phyloP scores from a whole-genome alignment of 352 stramenopile species.

The Globisporangium yorkense region DNA sequence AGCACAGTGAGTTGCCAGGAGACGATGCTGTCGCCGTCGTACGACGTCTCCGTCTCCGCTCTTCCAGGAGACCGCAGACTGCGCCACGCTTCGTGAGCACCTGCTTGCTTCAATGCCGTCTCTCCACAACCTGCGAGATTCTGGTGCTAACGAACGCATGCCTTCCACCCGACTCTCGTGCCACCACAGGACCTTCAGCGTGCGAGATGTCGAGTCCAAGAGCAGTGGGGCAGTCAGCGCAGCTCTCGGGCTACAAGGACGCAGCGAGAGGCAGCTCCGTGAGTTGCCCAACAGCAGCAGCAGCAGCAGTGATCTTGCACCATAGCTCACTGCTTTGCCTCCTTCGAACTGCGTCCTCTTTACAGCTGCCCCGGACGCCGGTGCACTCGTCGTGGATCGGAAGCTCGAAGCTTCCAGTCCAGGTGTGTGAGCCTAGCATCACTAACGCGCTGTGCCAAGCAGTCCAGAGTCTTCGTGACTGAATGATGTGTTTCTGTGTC shows the following conservation, averaged over 20 bases:
- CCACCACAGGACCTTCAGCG: conserved; percentile 2
- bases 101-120: no score
- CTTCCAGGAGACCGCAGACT: neutral
- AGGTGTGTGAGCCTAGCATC: neutral
- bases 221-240: neutral
- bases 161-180: neutral
- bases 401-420: neutral
- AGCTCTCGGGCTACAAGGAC: neutral
- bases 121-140: neutral
- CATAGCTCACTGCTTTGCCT: neutral
- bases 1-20: no score
- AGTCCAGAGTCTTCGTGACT: no score
- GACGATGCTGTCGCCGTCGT: neutral
- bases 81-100: conserved; percentile 9
- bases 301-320: neutral
- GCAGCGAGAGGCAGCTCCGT: conserved; percentile 7
- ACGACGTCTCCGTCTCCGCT: neutral
- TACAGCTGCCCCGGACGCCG: neutral
- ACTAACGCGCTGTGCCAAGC: neutral
- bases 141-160: neutral
- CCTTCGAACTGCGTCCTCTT: neutral
- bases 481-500: neutral
- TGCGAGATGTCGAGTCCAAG: neutral
- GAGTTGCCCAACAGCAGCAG: neutral
- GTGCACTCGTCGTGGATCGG: neutral